Evolutionary conservation across 768 basidiomycete species (phyloP).

Genomic region (Boletus tylopilopsis): DNA sequence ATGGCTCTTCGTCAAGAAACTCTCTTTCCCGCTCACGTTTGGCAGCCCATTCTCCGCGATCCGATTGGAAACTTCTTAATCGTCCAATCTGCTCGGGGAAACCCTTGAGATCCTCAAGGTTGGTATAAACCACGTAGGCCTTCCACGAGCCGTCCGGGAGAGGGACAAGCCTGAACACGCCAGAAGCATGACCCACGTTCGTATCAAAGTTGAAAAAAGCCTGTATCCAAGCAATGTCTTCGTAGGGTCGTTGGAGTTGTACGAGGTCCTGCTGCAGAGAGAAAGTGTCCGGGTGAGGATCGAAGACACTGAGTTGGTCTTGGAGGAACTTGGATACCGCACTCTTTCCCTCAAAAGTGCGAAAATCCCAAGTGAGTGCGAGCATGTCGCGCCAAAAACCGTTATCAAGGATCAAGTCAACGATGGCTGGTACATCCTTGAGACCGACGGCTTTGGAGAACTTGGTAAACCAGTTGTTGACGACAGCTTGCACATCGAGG

Average conservation of each 20-base stretch:
- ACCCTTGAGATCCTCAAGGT: slow-evolving; percentile 47
- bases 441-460: slow-evolving; percentile 34
- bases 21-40: slow-evolving; percentile 27
- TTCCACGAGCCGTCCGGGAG: slow-evolving; percentile 41
- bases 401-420: slow-evolving; percentile 31
- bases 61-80: slow-evolving; percentile 39
- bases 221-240: slow-evolving; percentile 43
- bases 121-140: slow-evolving; percentile 46
- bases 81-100: slow-evolving; percentile 43
- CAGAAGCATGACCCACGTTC: slow-evolving; percentile 36
- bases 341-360: slow-evolving; percentile 46
- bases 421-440: slow-evolving; percentile 34
- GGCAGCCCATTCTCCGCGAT: slow-evolving; percentile 30
- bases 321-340: slow-evolving; percentile 43
- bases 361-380: slow-evolving; percentile 62
- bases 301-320: slow-evolving; percentile 37
- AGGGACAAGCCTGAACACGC: slow-evolving; percentile 47
- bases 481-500: slow-evolving; percentile 36
- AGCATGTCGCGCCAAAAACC: slow-evolving; percentile 59
- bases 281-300: slow-evolving; percentile 19
- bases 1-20: slow-evolving; percentile 40
- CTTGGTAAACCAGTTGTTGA: slow-evolving; percentile 38
- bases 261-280: slow-evolving; percentile 19
- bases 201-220: slow-evolving; percentile 43
- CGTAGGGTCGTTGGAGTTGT: slow-evolving; percentile 26